These are phyloP conservation scores for Cardamine occulta DNA, from an alignment of 345 rosid genomes.

Conservation along the genomic window DNA sequence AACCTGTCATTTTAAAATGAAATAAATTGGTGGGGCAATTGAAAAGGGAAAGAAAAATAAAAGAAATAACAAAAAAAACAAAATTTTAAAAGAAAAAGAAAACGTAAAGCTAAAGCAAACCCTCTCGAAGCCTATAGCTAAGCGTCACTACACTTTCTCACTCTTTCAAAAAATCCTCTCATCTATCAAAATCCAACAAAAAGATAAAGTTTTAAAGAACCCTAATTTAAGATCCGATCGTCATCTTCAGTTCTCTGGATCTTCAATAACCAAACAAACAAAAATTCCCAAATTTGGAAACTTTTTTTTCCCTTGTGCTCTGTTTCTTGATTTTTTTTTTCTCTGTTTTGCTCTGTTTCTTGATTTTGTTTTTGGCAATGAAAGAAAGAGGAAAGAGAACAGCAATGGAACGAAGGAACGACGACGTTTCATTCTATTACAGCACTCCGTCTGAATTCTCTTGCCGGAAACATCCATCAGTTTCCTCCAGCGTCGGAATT, in stretches of 20 bases:
- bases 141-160: conserved; percentile 50
- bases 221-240: conserved; percentile 27
- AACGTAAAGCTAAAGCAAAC: conserved; percentile 83
- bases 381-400: conserved; percentile 87
- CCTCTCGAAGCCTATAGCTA: conserved; percentile 47
- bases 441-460: conserved; percentile 61
- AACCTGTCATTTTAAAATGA: not conserved
- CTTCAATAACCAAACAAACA: conserved; percentile 22
- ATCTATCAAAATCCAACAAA: conserved; percentile 35
- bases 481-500: conserved; percentile 72
- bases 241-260: conserved; percentile 41
- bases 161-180: conserved; percentile 40
- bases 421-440: conserved; percentile 46
- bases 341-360: conserved; percentile 8
- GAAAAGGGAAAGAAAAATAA: conserved; percentile 12
- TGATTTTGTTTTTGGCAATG: conserved; percentile 46
- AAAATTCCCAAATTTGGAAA: conserved; percentile 16
- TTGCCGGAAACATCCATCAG: conserved; percentile 84
- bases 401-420: conserved; percentile 52
- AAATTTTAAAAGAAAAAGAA: conserved; percentile 28
- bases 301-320: conserved; percentile 4
- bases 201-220: conserved; percentile 24
- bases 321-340: conserved; percentile 4
- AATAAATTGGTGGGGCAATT: conserved; percentile 29
- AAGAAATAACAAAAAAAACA: not conserved